Percentiles rank a stretch among this genome's conserved stretches.
Evolutionary conservation across 2,329 filamentous ascomycete species (phyloP).

Genomic region (Hymenoscyphus scutula): DNA sequence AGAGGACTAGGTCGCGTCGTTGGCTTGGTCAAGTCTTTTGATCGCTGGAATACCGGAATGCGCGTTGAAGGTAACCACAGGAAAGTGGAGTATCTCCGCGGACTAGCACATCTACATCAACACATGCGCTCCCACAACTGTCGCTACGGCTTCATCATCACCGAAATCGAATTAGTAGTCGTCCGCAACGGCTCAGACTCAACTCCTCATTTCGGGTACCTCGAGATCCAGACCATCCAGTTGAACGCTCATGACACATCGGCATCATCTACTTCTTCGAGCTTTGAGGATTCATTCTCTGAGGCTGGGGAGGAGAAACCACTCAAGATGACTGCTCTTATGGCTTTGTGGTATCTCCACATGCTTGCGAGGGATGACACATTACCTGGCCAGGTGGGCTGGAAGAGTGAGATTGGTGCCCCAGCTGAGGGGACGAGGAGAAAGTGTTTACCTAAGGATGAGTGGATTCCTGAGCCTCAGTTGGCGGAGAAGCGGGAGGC

Average conservation of each 20-base stretch:
- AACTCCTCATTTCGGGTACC: conserved; percentile 81
- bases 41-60: conserved; percentile 95
- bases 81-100: conserved; percentile 84
- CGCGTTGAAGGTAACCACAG: conserved; percentile 80
- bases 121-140: conserved; percentile 92
- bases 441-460: conserved; percentile 67
- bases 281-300: conserved; percentile 25
- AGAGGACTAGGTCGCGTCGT: conserved; percentile 62
- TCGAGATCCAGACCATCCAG: conserved; percentile 69
- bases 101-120: conserved; percentile 80
- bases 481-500: conserved; percentile 73
- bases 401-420: conserved; percentile 70
- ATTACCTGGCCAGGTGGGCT: conserved; percentile 57
- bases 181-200: conserved; percentile 74
- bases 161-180: conserved; percentile 90
- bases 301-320: conserved; percentile 41
- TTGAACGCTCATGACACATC: conserved; percentile 43
- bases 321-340: conserved; percentile 68
- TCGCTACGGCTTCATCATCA: conserved; percentile 94
- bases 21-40: conserved; percentile 86
- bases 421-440: conserved; percentile 70
- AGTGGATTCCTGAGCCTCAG: conserved; percentile 73
- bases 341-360: conserved; percentile 77
- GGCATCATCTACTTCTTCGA: conserved; percentile 15
- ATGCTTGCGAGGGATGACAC: conserved; percentile 64